A percentile compares a stretch with the other conserved stretches of the same genome.
phyloP scores from a whole-genome alignment of 1,284 basidiomycete species.

The Sanghuangporus sanghuang region DNA sequence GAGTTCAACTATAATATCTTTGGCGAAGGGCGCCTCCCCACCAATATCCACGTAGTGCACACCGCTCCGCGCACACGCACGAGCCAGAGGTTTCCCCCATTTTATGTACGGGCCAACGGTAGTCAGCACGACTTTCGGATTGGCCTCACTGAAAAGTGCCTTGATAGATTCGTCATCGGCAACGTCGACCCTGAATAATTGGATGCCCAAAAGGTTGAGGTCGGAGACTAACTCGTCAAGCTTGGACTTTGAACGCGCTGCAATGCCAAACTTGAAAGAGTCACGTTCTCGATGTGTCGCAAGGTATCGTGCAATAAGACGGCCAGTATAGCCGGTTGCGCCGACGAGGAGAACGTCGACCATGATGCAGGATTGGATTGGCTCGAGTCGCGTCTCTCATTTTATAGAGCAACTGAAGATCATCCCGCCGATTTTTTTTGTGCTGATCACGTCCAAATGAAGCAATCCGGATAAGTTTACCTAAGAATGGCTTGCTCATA shows the following conservation, averaged over 20 bases:
- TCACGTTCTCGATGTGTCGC: conserved; percentile 52
- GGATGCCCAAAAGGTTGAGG: conserved; percentile 37
- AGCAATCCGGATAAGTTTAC: background rate
- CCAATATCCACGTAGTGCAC: conserved; percentile 64
- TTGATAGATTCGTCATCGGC: conserved; percentile 43
- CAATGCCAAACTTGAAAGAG: conserved; percentile 55
- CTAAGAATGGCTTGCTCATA: no score
- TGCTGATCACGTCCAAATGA: no score
- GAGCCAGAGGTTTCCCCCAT: conserved; percentile 63
- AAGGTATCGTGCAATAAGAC: conserved; percentile 57
- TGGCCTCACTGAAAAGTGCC: conserved; percentile 38
- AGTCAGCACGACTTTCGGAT: conserved; percentile 58
- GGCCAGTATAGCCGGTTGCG: conserved; percentile 62
- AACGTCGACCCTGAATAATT: conserved; percentile 47
- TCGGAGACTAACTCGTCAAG: conserved; percentile 37
- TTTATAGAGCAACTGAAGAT: no score
- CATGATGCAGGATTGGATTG: background rate
- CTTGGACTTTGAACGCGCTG: conserved; percentile 54
- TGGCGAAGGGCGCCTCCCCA: conserved; percentile 51
- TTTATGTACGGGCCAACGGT: conserved; percentile 61
- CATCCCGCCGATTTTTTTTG: no score
- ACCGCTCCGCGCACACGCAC: conserved; percentile 45
- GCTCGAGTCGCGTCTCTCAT: no score
- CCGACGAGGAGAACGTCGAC: conserved; percentile 58
- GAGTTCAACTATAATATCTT: conserved; percentile 46